Conservation (phyloP, 2,329 filamentous ascomycete species). For the Sporothrix humicola region DNA sequence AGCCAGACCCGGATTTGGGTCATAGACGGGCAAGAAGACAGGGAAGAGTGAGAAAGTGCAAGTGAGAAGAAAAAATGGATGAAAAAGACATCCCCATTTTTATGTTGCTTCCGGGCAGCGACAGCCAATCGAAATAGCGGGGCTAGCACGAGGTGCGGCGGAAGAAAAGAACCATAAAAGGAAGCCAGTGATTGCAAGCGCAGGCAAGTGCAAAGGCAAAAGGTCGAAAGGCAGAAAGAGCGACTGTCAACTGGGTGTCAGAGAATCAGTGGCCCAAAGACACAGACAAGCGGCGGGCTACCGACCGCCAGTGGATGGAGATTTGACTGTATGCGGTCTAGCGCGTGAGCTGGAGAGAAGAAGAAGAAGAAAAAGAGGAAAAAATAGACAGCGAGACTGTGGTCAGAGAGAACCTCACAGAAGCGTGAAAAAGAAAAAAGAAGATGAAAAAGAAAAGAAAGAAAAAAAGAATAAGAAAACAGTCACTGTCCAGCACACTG, state of each 20-base stretch:
- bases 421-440: background rate
- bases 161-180: conserved; percentile 25
- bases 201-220: conserved; percentile 18
- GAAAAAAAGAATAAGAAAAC: too few relatives aligned
- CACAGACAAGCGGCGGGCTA: conserved; percentile 21
- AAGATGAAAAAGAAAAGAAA: too few relatives aligned
- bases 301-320: background rate
- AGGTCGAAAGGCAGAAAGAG: background rate
- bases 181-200: conserved; percentile 16
- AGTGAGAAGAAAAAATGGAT: background rate
- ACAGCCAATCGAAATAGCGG: conserved; percentile 17
- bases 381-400: background rate
- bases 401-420: background rate
- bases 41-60: too few relatives aligned
- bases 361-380: background rate
- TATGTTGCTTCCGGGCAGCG: background rate
- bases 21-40: background rate
- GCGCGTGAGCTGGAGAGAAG: background rate
- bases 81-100: background rate
- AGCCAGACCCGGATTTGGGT: conserved; percentile 27
- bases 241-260: background rate
- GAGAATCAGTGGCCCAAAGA: background rate
- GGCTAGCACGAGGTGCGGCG: background rate
- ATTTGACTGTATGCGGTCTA: background rate
- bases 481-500: background rate